Conservation (phyloP, 192 early-diverging fungal species). For the Lunasporangiospora selenospora region DNA sequence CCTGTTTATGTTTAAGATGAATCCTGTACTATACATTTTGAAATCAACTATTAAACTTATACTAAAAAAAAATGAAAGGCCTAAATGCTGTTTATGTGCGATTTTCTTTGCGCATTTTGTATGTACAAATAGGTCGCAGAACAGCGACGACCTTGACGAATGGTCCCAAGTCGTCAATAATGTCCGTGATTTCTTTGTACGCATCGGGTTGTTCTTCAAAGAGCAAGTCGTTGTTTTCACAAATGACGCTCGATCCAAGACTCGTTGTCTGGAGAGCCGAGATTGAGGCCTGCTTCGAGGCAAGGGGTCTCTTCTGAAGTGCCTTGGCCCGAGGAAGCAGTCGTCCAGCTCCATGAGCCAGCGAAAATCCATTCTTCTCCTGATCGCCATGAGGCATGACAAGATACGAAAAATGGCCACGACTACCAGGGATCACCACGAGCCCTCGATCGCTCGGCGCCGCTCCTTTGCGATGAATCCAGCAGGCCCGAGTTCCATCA, state of each 20-base stretch:
- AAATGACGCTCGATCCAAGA: slow-evolving; percentile 61
- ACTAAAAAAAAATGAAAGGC: too few species aligned
- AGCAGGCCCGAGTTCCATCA: slow-evolving; percentile 22
- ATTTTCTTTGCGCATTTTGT: slow-evolving; percentile 59
- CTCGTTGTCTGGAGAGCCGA: slow-evolving; percentile 45
- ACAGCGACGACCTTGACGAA: slow-evolving; percentile 58
- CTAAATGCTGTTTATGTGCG: too few species aligned
- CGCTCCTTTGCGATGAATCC: slow-evolving; percentile 67
- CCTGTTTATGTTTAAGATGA: too few species aligned
- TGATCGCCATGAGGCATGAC: slow-evolving; percentile 55
- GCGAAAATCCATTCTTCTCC: slow-evolving; percentile 55
- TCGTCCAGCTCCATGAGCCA: slow-evolving; percentile 68
- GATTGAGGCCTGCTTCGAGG: slow-evolving; percentile 40
- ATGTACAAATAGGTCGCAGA: slow-evolving; percentile 61
- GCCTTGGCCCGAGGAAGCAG: slow-evolving; percentile 55
- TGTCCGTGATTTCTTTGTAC: slow-evolving; percentile 64
- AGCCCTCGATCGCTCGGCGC: slow-evolving; percentile 59
- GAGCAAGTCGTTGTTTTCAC: slow-evolving; percentile 59
- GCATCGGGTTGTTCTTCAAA: slow-evolving; percentile 66
- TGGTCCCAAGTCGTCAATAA: slow-evolving; percentile 56
- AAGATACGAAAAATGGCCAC: slow-evolving; percentile 63
- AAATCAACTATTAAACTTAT: too few species aligned
- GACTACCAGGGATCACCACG: slow-evolving; percentile 64
- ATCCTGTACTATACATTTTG: too few species aligned
- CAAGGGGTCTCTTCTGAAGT: slow-evolving; percentile 27